Evolutionary conservation across 768 basidiomycete genomes (phyloP).

Genomic region (Xanthoconium purpureum): DNA sequence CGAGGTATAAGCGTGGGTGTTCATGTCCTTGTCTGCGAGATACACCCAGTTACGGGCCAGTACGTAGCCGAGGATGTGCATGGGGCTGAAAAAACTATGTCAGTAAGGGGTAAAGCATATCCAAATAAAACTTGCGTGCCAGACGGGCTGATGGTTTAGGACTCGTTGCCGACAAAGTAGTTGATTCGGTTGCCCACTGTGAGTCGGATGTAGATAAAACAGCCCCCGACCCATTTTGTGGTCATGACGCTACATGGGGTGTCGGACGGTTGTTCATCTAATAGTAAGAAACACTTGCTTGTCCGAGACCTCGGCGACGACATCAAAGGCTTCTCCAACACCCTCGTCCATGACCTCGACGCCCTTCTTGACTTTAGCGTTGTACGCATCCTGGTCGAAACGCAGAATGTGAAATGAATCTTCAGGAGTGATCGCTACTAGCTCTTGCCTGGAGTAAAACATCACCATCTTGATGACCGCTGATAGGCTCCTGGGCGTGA

Average conservation of each 20-base stretch:
- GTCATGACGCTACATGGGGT: slow-evolving; percentile 71
- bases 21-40: slow-evolving; percentile 91
- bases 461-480: no score
- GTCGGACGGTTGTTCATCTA: neutral
- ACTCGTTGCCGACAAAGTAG: slow-evolving; percentile 92
- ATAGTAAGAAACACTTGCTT: slow-evolving; percentile 44
- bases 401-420: slow-evolving; percentile 92
- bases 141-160: slow-evolving; percentile 92
- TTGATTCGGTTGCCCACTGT: slow-evolving; percentile 83
- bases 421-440: slow-evolving; percentile 84
- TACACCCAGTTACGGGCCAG: slow-evolving; percentile 93
- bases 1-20: slow-evolving; percentile 75
- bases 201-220: slow-evolving; percentile 97
- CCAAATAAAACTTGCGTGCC: slow-evolving; percentile 75
- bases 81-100: slow-evolving; percentile 44
- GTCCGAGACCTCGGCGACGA: slow-evolving; percentile 86
- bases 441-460: slow-evolving; percentile 7
- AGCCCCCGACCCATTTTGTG: slow-evolving; percentile 98
- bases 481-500: no score
- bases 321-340: slow-evolving; percentile 93
- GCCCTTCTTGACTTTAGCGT: slow-evolving; percentile 71
- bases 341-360: slow-evolving; percentile 82
- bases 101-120: neutral
- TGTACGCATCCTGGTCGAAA: slow-evolving; percentile 89
- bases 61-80: slow-evolving; percentile 94